phyloP scores from a whole-genome alignment of 495 filamentous ascomycete species.

The Aspergillus conjunctus region DNA sequence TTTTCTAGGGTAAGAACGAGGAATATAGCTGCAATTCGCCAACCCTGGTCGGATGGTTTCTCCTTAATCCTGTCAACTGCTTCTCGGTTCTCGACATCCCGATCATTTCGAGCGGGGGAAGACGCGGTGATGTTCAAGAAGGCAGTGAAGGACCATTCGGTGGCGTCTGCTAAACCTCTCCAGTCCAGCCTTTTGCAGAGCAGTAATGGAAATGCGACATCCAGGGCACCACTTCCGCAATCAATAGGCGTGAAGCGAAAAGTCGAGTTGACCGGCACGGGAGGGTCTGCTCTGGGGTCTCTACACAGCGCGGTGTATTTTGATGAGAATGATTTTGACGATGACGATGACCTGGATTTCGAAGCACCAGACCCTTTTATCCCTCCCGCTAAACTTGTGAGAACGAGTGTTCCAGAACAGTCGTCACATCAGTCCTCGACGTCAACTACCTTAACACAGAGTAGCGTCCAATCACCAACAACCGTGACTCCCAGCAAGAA shows the following conservation, averaged over 20 bases:
- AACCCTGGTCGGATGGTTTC: constrained; percentile 29
- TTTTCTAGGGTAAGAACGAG: constrained; percentile 22
- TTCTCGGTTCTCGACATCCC: constrained; percentile 34
- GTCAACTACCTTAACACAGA: constrained; percentile 21
- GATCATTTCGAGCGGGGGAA: constrained; percentile 20
- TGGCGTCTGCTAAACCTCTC: constrained; percentile 36
- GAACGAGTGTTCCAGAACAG: constrained; percentile 22
- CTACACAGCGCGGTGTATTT: constrained; percentile 52
- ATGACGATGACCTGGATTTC: constrained; percentile 52
- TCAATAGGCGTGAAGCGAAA: constrained; percentile 47
- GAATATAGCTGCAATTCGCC: constrained; percentile 25
- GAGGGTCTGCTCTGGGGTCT: constrained; percentile 41
- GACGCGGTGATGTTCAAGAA: constrained; percentile 46
- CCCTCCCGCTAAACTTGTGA: constrained; percentile 23
- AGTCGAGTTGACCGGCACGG: constrained; percentile 40
- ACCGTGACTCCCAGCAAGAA: constrained; percentile 13
- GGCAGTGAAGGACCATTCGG: constrained; percentile 46
- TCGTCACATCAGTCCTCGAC: constrained; percentile 27
- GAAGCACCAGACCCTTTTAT: constrained; percentile 41
- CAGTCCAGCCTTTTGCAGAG: constrained; percentile 37
- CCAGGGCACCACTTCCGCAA: constrained; percentile 30
- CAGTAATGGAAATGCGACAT: constrained; percentile 31
- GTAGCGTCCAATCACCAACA: constrained; percentile 1
- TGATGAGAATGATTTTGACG: constrained; percentile 59
- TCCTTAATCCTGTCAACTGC: constrained; percentile 24